Conservation (phyloP, 1,284 basidiomycete species). For the Irpex lacteus region DNA sequence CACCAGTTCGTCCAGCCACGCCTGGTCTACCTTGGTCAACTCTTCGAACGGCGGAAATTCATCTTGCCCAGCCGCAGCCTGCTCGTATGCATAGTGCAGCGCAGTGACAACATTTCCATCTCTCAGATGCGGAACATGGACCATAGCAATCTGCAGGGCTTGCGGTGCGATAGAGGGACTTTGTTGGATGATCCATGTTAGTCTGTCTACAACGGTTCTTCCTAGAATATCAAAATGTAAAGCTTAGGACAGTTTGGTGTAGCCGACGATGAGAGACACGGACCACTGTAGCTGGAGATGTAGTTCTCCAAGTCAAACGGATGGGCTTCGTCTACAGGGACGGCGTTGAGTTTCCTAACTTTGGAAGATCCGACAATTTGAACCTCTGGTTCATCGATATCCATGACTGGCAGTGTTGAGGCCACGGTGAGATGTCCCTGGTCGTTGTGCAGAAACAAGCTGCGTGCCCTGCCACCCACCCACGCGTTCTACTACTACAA, state of each 20-base stretch:
- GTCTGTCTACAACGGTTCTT: constrained; percentile 64
- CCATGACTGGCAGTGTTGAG: neutral
- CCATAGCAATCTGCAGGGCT: constrained; percentile 62
- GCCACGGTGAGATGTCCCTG: neutral
- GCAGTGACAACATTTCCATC: constrained; percentile 60
- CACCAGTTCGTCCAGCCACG: constrained; percentile 66
- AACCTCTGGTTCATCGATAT: neutral
- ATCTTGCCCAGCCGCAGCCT: constrained; percentile 37
- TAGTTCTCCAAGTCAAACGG: constrained; percentile 79
- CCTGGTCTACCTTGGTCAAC: constrained; percentile 46
- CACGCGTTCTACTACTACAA: neutral
- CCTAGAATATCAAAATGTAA: constrained; percentile 37
- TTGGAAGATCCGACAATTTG: neutral
- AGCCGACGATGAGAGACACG: neutral
- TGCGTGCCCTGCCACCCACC: neutral
- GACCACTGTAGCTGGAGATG: constrained; percentile 62
- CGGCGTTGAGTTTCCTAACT: constrained; percentile 8
- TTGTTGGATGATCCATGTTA: constrained; percentile 60
- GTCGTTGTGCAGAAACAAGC: neutral
- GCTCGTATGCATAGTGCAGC: constrained; percentile 58
- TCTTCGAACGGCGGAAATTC: constrained; percentile 45
- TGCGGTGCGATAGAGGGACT: constrained; percentile 68
- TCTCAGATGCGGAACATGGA: constrained; percentile 57
- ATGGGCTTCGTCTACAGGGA: constrained; percentile 66
- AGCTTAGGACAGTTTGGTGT: neutral